These are phyloP conservation scores for Lentinula edodes DNA, from an alignment of 768 basidiomycete genomes.

Conservation along the genomic window DNA sequence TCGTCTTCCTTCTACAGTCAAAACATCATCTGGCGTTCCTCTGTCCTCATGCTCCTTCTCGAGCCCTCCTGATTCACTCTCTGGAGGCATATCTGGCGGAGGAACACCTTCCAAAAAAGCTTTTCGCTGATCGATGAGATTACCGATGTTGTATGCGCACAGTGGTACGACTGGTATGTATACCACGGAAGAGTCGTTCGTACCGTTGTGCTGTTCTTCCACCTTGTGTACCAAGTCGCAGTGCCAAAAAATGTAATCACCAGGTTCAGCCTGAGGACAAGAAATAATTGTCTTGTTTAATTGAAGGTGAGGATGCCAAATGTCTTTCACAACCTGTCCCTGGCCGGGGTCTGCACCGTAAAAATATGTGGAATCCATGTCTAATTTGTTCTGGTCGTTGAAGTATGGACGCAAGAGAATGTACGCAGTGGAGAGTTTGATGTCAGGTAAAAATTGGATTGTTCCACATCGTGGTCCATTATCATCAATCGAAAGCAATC, in stretches of 20 bases:
- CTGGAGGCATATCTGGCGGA: neutral
- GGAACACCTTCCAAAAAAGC: neutral
- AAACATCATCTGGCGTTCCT: neutral
- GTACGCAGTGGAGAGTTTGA: neutral
- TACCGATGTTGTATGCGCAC: neutral
- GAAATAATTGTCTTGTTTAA: neutral
- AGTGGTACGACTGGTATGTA: neutral
- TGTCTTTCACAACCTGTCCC: neutral
- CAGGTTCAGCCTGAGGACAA: neutral
- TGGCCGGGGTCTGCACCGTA: neutral
- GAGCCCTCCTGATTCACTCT: neutral
- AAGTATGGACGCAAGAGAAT: neutral
- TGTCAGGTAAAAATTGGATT: neutral
- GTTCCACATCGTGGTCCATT: neutral
- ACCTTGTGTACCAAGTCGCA: constrained; percentile 1
- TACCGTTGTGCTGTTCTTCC: neutral
- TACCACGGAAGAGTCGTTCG: neutral
- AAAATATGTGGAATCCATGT: neutral
- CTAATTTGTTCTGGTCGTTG: neutral
- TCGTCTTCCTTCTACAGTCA: neutral
- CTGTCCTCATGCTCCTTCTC: neutral
- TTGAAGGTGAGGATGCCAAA: neutral
- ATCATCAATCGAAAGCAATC: neutral
- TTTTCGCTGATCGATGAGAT: neutral
- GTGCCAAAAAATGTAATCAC: neutral